Evolutionary conservation across 208 protist genomes (phyloP), one percentile per base, ranked within the genome.

Genomic region (Crithidia acanthocephali): DNA sequence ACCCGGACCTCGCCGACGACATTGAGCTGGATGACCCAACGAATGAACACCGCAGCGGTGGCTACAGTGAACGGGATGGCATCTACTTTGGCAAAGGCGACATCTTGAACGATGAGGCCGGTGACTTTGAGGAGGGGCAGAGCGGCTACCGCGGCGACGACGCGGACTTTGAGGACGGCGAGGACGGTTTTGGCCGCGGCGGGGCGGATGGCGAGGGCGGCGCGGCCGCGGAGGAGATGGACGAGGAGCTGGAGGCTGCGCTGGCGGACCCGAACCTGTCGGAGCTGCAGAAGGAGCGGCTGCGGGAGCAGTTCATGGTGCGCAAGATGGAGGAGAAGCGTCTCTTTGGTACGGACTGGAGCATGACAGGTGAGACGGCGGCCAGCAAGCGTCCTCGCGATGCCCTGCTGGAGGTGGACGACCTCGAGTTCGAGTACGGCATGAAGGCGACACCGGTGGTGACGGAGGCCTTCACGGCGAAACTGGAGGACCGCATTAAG

Each of bases 351-450:
- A 89, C 83, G 11, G 75, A 95, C 75, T 97, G 93, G 93, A 73
- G 86, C 30, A 93, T 97, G 90, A 42, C 76, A 13, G 93, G 93
- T 13, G 93, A 97, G 79, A 88, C 82, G 28, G 75, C 80, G 30
- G 91, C 84, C 22, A 82, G 37, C 63, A 85, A 87, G 57, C 91
- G 93, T 0, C 93, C 91, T 11, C 84, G 85, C 48, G 91, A 97
- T 59, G 87, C 93, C 15, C 77, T 97, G 80, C 81, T 97, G 23
- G 89, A 96, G 57, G 72, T 87, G 13, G 88, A 94, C 37, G 65
- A 83, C 35, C 63, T 97, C 7, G 87, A 97, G 52, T 96, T 95
- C 71, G 93, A 97, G 64, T 86, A 97, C 79, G 91, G 84, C 53
- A 94, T 94, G 88, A 89, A 89, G 79, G 73, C 91, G 30, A 86